Evolutionary conservation across 2,329 filamentous ascomycete species (phyloP), one percentile per base, ranked within the genome.

Genomic region (Penicillium sp.): DNA sequence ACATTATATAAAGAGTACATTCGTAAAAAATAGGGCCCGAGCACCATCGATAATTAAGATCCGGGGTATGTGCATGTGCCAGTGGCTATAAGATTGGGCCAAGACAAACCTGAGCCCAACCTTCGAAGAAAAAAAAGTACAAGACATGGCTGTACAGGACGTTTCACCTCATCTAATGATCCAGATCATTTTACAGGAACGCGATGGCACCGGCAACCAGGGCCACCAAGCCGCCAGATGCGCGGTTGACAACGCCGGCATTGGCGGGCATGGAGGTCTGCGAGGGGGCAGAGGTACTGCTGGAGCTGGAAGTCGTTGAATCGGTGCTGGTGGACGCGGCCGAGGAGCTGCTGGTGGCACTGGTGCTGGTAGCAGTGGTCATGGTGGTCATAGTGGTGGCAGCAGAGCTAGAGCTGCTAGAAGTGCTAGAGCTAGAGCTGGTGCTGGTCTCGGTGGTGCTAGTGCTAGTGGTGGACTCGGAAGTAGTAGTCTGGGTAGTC

Each of bases 201-300:
- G 62, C 66, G 42, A 67, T 48, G 23, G 58, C 60, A 49, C 61
- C 69, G 34, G 67, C 55, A 18, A 65, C 62, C 40, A 67, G 43
- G 36, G 65, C 68, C 44, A 69, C 38, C 56, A 71, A 51, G 38
- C 63, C 59, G 38, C 62, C 62, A 18, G 68, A 67, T 18, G 67
- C 63, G 31, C 62, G 63, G 57, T 67, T 60, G 35, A 50, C 44
- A 22, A 61, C 55, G 28, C 59, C 66, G 26, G 54, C 61, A 46
- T 66, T 66, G 55, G 60, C 57, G 28, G 66, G 60, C 29, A 65
- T 58, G 16, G 56, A 47, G 38, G 54, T 59, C 16, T 18, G 16
- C 31, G 31, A 34, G 14, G 31, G 22, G 24, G 43, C 41, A 26
- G 56, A 50, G 27, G 46, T 55, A 20, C 57, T 46, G 36, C 51